Conservation (phyloP, 164 flowering plant species). For the Magnolia sinica region DNA sequence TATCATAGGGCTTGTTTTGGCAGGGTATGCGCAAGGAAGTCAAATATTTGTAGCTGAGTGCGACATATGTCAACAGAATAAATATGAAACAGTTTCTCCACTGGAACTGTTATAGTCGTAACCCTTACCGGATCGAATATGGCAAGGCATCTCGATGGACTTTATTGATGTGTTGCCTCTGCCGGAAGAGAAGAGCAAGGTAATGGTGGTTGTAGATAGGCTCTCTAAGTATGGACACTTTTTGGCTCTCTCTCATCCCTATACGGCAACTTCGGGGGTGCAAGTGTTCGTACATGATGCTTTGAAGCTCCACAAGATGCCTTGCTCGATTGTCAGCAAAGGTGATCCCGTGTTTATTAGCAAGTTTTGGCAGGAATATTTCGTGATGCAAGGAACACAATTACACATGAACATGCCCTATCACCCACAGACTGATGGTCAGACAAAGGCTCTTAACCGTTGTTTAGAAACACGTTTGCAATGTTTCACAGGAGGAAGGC, state of each 20-base stretch:
- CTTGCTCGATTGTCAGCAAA: background rate
- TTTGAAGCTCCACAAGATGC: background rate
- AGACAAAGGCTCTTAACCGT: background rate
- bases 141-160: background rate
- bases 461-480: background rate
- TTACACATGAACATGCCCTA: background rate
- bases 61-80: background rate
- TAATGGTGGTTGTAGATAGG: background rate
- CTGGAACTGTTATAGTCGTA: background rate
- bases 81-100: background rate
- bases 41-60: no score
- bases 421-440: constrained; percentile 6
- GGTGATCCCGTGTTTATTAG: background rate
- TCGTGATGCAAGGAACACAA: background rate
- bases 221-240: background rate
- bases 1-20: background rate
- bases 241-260: background rate
- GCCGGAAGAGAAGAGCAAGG: no score
- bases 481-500: background rate
- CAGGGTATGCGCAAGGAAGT: background rate
- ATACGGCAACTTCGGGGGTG: background rate
- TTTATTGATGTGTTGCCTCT: background rate
- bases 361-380: background rate
- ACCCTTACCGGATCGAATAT: background rate
- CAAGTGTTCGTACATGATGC: background rate